Evolutionary conservation across 768 basidiomycete species (phyloP).

Genomic region (Rubroboletus satanas): DNA sequence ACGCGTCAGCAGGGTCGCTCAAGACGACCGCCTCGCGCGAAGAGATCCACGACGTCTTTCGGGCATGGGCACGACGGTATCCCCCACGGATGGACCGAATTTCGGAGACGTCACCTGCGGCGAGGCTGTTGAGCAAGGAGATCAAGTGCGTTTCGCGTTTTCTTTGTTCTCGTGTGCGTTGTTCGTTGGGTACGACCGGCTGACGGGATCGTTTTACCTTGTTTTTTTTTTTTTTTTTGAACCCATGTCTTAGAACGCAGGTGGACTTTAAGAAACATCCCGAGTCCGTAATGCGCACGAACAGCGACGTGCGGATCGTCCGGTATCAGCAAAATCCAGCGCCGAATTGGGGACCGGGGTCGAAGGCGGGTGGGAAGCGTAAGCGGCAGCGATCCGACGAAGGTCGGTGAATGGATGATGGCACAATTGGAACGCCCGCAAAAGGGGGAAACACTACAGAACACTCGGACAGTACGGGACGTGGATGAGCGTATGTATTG

Average conservation of each 20-base stretch:
- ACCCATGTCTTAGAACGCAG: slow-evolving; percentile 30
- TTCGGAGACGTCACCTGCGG: slow-evolving; percentile 66
- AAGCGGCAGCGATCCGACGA: slow-evolving; percentile 29
- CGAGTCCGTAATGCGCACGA: slow-evolving; percentile 52
- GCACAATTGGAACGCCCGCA: too few relatives aligned
- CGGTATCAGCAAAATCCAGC: slow-evolving; percentile 89
- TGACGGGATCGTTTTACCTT: neutral
- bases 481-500: too few relatives aligned
- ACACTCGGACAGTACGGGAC: too few relatives aligned
- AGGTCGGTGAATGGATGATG: neutral
- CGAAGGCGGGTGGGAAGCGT: slow-evolving; percentile 48
- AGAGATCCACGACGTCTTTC: slow-evolving; percentile 77
- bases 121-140: slow-evolving; percentile 61
- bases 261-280: slow-evolving; percentile 82
- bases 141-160: slow-evolving; percentile 47
- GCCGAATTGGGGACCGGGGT: slow-evolving; percentile 90
- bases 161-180: too few relatives aligned
- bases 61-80: slow-evolving; percentile 77
- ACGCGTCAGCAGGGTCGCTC: slow-evolving; percentile 83
- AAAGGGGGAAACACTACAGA: too few relatives aligned
- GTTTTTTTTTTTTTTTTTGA: neutral
- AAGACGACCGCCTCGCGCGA: slow-evolving; percentile 79
- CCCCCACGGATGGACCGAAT: slow-evolving; percentile 86
- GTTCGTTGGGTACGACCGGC: neutral
- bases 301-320: slow-evolving; percentile 71